Evolutionary conservation across 768 basidiomycete species (phyloP).

Genomic region (Cytidiella melzeri): DNA sequence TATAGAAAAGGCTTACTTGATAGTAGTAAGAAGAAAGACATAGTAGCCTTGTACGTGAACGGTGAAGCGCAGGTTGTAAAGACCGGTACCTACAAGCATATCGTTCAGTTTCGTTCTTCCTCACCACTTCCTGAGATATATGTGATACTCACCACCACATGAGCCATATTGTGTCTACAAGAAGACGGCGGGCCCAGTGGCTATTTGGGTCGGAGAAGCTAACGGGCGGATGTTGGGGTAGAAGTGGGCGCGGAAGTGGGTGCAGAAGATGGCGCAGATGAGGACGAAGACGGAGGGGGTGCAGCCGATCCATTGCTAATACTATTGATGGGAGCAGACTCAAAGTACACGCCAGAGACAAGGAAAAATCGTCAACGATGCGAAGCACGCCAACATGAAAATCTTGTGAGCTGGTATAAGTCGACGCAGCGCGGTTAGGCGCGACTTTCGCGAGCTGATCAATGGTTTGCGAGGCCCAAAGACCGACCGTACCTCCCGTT

Average conservation of each 20-base stretch:
- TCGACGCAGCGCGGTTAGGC: conserved; percentile 38
- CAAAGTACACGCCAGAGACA: conserved; percentile 55
- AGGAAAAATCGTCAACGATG: conserved; percentile 48
- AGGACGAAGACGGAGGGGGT: conserved; percentile 4
- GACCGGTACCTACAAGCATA: conserved; percentile 32
- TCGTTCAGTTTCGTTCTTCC: background rate
- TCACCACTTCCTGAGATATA: background rate
- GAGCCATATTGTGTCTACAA: conserved; percentile 42
- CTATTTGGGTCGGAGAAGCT: conserved; percentile 20
- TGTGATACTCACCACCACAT: conserved; percentile 38
- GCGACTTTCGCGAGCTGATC: conserved; percentile 44
- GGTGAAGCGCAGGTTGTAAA: conserved; percentile 38
- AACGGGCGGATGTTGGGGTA: conserved; percentile 19
- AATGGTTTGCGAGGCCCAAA: conserved; percentile 50
- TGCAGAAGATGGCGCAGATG: no score
- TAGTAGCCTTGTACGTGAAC: conserved; percentile 39
- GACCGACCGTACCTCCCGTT: conserved; percentile 43
- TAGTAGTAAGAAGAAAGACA: conserved; percentile 47
- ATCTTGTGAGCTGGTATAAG: conserved; percentile 54
- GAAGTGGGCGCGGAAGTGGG: background rate
- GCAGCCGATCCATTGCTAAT: conserved; percentile 33
- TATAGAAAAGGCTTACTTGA: conserved; percentile 31
- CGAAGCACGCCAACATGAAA: conserved; percentile 60
- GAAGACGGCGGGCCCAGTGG: conserved; percentile 32
- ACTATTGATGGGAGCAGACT: conserved; percentile 46